phyloP scores from a whole-genome alignment of 257 asterid genomes.

The Solanum ahanhuiri region DNA sequence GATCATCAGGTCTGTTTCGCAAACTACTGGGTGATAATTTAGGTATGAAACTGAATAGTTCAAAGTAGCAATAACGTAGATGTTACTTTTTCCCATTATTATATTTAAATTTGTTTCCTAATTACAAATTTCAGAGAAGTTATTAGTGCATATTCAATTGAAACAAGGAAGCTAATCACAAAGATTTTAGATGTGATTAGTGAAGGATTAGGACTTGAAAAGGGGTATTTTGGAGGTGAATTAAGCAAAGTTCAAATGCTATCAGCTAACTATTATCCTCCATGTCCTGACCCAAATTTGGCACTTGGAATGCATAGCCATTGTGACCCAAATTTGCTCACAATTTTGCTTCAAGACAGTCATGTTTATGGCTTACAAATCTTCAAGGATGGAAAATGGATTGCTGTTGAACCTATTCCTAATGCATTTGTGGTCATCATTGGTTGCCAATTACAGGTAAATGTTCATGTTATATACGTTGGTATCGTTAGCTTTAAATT shows the following conservation, averaged over 20 bases:
- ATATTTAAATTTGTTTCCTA: background rate
- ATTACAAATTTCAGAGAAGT: slow-evolving; percentile 23
- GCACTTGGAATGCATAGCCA: slow-evolving; percentile 59
- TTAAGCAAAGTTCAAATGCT: slow-evolving; percentile 27
- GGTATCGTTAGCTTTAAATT: no score
- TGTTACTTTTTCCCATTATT: background rate
- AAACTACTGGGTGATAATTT: no score
- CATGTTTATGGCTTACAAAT: slow-evolving; percentile 15
- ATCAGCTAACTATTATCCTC: slow-evolving; percentile 50
- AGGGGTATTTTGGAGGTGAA: slow-evolving; percentile 27
- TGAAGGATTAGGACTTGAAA: slow-evolving; percentile 41
- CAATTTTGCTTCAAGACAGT: slow-evolving; percentile 36
- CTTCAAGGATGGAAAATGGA: slow-evolving; percentile 43
- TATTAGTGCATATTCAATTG: slow-evolving; percentile 26
- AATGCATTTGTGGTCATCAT: slow-evolving; percentile 24
- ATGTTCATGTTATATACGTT: no score
- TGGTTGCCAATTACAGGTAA: slow-evolving; percentile 9
- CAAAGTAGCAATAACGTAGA: background rate
- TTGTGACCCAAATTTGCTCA: slow-evolving; percentile 52
- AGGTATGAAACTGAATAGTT: no score
- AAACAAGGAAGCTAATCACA: slow-evolving; percentile 22
- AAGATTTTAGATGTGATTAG: slow-evolving; percentile 31
- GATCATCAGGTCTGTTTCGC: no score
- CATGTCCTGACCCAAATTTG: slow-evolving; percentile 60
- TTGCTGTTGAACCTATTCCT: slow-evolving; percentile 33